Evolutionary conservation across 768 basidiomycete species (phyloP).

Genomic region (Podaxis sp.): DNA sequence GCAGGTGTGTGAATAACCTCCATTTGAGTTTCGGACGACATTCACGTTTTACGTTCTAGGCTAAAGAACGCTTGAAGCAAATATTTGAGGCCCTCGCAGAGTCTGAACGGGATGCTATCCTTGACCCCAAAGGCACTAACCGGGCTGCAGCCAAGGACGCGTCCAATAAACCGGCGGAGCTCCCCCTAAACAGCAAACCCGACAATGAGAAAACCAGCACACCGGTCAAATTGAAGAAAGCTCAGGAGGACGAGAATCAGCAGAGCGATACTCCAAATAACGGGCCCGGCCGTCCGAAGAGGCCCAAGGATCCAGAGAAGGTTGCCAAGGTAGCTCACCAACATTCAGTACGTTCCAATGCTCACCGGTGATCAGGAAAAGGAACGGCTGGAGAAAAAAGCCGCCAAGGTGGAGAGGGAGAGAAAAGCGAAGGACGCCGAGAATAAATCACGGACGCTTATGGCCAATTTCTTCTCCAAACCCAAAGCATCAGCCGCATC

Average conservation of each 20-base stretch:
- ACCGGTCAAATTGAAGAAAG: background rate
- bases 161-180: conserved; percentile 23
- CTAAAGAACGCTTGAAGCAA: conserved; percentile 52
- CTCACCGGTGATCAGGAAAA: conserved; percentile 53
- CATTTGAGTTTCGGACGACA: background rate
- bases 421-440: conserved; percentile 70
- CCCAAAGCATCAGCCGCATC: conserved; percentile 35
- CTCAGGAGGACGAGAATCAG: conserved; percentile 6
- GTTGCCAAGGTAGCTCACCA: conserved; percentile 46
- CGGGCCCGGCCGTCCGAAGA: conserved; percentile 46
- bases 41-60: conserved; percentile 37
- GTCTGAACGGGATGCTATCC: conserved; percentile 52
- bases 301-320: conserved; percentile 55
- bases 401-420: conserved; percentile 68
- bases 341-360: background rate
- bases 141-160: conserved; percentile 34
- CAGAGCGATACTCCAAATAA: conserved; percentile 5
- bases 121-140: conserved; percentile 48
- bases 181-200: background rate
- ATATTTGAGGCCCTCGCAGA: conserved; percentile 60
- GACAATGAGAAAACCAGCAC: conserved; percentile 1
- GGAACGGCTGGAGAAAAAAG: conserved; percentile 66
- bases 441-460: conserved; percentile 69
- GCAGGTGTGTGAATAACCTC: conserved; percentile 43
- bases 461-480: conserved; percentile 81